Evolutionary conservation across 2,329 filamentous ascomycete species (phyloP).

Genomic region (Beauveria varroae): DNA sequence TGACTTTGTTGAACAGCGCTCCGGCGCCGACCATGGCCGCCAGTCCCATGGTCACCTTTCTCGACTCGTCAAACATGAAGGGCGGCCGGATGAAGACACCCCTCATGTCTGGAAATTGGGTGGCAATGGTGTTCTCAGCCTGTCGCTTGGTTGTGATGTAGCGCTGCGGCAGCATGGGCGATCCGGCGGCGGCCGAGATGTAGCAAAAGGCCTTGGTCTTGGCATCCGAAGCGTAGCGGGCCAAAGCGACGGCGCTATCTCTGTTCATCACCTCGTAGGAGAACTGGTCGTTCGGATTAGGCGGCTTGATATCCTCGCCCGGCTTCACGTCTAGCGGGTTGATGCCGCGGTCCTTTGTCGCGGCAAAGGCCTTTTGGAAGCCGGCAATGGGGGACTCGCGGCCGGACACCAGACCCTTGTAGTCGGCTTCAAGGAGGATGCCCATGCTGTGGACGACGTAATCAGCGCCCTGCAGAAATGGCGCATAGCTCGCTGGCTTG

Average conservation of each 20-base stretch:
- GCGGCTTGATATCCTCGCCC: conserved; percentile 54
- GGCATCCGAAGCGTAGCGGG: conserved; percentile 62
- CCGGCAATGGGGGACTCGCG: conserved; percentile 75
- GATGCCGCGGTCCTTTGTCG: conserved; percentile 52
- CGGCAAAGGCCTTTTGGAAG: conserved; percentile 69
- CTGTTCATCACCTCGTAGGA: conserved; percentile 98
- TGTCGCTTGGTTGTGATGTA: conserved; percentile 92
- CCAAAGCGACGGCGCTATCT: conserved; percentile 76
- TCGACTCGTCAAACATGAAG: conserved; percentile 81
- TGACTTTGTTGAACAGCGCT: conserved; percentile 66
- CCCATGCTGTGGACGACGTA: conserved; percentile 94
- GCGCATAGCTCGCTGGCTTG: conserved; percentile 68
- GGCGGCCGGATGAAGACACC: conserved; percentile 76
- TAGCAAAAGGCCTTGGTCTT: conserved; percentile 69
- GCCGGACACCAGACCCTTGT: conserved; percentile 85
- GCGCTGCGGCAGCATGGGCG: conserved; percentile 72
- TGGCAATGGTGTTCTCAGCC: conserved; percentile 70
- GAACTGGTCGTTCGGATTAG: conserved; percentile 65
- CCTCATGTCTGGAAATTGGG: conserved; percentile 66
- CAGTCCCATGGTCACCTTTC: conserved; percentile 76
- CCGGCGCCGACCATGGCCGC: conserved; percentile 70
- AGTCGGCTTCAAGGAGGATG: conserved; percentile 93
- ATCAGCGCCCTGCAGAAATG: conserved; percentile 67
- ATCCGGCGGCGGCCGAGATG: conserved; percentile 80
- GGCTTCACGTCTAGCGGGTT: conserved; percentile 61